Evolutionary conservation across 768 basidiomycete genomes (phyloP).

Genomic region (Holtermannia corniformis): DNA sequence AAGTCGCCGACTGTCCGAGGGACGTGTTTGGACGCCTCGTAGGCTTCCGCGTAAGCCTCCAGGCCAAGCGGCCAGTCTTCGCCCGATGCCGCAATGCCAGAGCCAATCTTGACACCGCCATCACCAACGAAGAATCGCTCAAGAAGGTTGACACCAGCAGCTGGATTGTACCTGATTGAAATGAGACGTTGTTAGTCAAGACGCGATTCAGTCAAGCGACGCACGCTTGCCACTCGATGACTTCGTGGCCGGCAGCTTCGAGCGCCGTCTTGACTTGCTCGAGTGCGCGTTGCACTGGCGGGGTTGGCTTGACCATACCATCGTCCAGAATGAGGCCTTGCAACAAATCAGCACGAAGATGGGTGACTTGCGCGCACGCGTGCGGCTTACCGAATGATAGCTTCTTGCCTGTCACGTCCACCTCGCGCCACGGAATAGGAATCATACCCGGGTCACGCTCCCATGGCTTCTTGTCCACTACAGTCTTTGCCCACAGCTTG

Average conservation of each 20-base stretch:
- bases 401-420: constrained; percentile 11
- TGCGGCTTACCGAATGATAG: constrained; percentile 20
- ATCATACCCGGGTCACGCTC: constrained; percentile 17
- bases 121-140: constrained; percentile 18
- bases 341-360: not conserved
- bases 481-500: constrained; percentile 20
- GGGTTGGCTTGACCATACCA: constrained; percentile 21
- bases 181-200: constrained; percentile 50
- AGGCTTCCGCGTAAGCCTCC: constrained; percentile 9
- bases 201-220: constrained; percentile 37
- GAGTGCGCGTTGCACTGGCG: constrained; percentile 20
- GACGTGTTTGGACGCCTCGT: constrained; percentile 7
- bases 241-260: constrained; percentile 25
- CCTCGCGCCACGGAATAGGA: constrained; percentile 28
- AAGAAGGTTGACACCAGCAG: constrained; percentile 21
- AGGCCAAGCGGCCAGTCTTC: constrained; percentile 18
- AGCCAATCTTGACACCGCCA: constrained; percentile 20
- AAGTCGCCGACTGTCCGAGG: constrained; percentile 16
- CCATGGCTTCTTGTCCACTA: constrained; percentile 21
- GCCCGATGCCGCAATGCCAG: constrained; percentile 6
- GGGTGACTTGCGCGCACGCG: not conserved
- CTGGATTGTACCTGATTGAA: constrained; percentile 43
- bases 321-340: constrained; percentile 23
- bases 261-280: constrained; percentile 13
- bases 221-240: constrained; percentile 21